Conservation (phyloP, 768 basidiomycete species). For the Termitomyces sp. region DNA sequence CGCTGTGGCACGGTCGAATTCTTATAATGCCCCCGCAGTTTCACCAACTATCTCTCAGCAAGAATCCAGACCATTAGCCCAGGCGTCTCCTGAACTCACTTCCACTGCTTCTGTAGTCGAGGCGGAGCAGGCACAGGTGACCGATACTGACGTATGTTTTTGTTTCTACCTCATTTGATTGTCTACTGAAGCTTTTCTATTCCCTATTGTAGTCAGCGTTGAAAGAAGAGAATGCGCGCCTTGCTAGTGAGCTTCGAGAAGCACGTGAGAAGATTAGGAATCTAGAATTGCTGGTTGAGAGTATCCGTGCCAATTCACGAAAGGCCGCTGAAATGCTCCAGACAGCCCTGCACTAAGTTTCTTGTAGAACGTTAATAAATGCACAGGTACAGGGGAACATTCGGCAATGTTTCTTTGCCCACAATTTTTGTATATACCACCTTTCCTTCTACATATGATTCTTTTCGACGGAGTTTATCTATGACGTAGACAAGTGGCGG, state of each 20-base stretch:
- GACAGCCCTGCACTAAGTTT: not conserved
- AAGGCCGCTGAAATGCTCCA: constrained; percentile 63
- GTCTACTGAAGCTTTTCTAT: not conserved
- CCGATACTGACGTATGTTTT: constrained; percentile 22
- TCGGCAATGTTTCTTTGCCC: not conserved
- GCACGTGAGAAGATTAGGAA: constrained; percentile 78
- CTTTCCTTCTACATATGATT: not conserved
- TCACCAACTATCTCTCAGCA: constrained; percentile 15
- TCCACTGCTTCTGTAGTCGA: constrained; percentile 8
- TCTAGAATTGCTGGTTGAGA: constrained; percentile 78
- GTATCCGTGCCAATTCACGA: constrained; percentile 65
- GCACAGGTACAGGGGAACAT: not conserved
- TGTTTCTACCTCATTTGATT: not conserved
- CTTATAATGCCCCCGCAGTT: constrained; percentile 23
- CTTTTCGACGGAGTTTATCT: not conserved
- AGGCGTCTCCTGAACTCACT: constrained; percentile 12
- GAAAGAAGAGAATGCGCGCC: constrained; percentile 54
- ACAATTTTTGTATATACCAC: not conserved
- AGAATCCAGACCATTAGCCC: constrained; percentile 11
- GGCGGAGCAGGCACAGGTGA: constrained; percentile 15
- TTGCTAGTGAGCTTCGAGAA: constrained; percentile 67
- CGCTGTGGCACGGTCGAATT: constrained; percentile 11
- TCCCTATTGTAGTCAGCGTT: constrained; percentile 14
- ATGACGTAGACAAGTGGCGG: not conserved
- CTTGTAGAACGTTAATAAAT: not conserved